phyloP scores from a whole-genome alignment of 768 basidiomycete species.

The Boletus subcaerulescens region DNA sequence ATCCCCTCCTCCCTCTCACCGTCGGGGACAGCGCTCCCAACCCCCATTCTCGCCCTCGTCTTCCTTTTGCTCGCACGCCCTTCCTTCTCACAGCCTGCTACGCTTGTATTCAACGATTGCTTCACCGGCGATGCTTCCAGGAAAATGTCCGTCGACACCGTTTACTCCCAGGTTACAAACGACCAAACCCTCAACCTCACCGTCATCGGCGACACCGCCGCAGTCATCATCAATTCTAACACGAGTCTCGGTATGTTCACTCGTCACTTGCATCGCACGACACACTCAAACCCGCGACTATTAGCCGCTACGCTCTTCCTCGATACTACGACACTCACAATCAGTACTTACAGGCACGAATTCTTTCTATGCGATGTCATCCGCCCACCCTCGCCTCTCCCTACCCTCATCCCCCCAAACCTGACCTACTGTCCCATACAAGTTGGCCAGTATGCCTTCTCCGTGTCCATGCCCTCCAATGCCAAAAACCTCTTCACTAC shows the following conservation, averaged over 20 bases:
- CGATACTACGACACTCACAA: conserved; percentile 74
- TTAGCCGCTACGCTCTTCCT: conserved; percentile 80
- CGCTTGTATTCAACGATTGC: conserved; percentile 66
- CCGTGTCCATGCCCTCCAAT: conserved; percentile 67
- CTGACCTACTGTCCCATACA: conserved; percentile 70
- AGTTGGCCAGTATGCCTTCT: conserved; percentile 79
- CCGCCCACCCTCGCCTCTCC: conserved; percentile 73
- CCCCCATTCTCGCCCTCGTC: conserved; percentile 7
- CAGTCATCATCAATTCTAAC: conserved; percentile 57
- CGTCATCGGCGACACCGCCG: conserved; percentile 61
- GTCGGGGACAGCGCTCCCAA: conserved; percentile 2
- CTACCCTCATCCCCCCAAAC: conserved; percentile 36
- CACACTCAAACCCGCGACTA: conserved; percentile 4
- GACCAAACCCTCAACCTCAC: conserved; percentile 62
- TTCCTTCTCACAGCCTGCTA: conserved; percentile 53
- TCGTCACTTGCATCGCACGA: background rate
- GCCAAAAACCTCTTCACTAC: conserved; percentile 74
- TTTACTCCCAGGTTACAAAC: conserved; percentile 69
- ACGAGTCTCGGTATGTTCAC: conserved; percentile 59
- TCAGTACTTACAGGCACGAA: conserved; percentile 66
- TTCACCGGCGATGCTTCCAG: conserved; percentile 50
- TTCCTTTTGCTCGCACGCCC: conserved; percentile 24
- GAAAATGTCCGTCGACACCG: conserved; percentile 63
- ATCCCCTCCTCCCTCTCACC: conserved; percentile 5
- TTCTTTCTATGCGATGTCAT: conserved; percentile 78